Evolutionary conservation across 2,329 filamentous ascomycete species (phyloP).

Genomic region (Trichoderma sp.): DNA sequence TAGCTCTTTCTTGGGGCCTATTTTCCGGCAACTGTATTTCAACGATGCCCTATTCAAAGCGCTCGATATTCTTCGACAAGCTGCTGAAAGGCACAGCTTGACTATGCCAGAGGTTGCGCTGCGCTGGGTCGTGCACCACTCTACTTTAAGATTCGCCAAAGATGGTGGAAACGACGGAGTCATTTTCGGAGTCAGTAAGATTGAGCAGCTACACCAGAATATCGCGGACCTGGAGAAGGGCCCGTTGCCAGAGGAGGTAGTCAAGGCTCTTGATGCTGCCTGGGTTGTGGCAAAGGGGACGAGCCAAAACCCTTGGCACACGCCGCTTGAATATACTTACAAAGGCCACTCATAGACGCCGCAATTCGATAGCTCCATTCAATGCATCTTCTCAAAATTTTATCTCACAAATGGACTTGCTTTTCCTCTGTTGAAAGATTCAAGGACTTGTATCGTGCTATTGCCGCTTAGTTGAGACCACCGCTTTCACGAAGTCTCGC

Average conservation of each 20-base stretch:
- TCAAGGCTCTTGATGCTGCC: slow-evolving; percentile 40
- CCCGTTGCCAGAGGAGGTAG: slow-evolving; percentile 69
- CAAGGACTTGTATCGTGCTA: background rate
- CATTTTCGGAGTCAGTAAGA: slow-evolving; percentile 53
- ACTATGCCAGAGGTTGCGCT: slow-evolving; percentile 68
- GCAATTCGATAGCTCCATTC: background rate
- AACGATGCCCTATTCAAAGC: slow-evolving; percentile 59
- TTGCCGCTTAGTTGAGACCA: background rate
- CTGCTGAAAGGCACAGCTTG: slow-evolving; percentile 63
- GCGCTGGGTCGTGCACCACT: slow-evolving; percentile 70
- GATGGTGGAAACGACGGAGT: slow-evolving; percentile 49
- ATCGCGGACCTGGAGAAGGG: slow-evolving; percentile 56
- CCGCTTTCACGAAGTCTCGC: no score
- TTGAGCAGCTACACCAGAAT: slow-evolving; percentile 53
- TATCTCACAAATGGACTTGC: background rate
- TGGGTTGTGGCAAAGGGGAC: slow-evolving; percentile 14
- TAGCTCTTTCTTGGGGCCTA: slow-evolving; percentile 4
- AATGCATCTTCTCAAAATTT: background rate
- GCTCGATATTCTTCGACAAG: slow-evolving; percentile 62
- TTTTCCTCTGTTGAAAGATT: background rate
- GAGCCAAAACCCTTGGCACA: slow-evolving; percentile 15
- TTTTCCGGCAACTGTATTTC: slow-evolving; percentile 53
- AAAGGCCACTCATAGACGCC: slow-evolving; percentile 13
- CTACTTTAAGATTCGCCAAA: slow-evolving; percentile 42
- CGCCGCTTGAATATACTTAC: slow-evolving; percentile 12